These are phyloP conservation scores for Boletus subcaerulescens DNA, from an alignment of 768 basidiomycete genomes.

Conservation along the genomic window DNA sequence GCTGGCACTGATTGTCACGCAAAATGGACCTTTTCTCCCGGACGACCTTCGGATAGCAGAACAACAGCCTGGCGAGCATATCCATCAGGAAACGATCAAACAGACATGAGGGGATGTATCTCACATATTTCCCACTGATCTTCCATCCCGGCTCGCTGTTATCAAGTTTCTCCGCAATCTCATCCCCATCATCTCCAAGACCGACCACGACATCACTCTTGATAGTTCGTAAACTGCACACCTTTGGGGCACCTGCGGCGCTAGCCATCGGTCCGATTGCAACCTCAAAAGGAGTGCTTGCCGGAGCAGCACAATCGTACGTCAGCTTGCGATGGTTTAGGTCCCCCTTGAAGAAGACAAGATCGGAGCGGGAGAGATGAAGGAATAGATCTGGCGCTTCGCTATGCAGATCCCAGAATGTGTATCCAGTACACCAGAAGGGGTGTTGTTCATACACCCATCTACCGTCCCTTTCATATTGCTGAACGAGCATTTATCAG, in stretches of 20 bases:
- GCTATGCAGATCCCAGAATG: constrained; percentile 81
- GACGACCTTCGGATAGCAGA: constrained; percentile 82
- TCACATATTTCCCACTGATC: constrained; percentile 94
- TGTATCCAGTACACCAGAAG: constrained; percentile 96
- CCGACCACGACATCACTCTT: constrained; percentile 96
- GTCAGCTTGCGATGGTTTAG: constrained; percentile 90
- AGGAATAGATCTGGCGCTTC: constrained; percentile 92
- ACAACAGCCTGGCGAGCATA: constrained; percentile 65
- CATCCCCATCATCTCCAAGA: constrained; percentile 64
- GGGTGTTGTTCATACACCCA: constrained; percentile 95
- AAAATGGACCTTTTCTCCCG: constrained; percentile 84
- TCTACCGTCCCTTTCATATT: constrained; percentile 90
- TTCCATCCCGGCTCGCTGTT: constrained; percentile 91
- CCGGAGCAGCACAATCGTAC: constrained; percentile 83
- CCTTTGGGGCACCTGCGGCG: constrained; percentile 80
- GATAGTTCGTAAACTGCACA: constrained; percentile 86
- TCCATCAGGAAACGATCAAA: constrained; percentile 14
- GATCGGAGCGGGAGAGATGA: constrained; percentile 83
- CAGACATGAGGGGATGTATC: constrained; percentile 29
- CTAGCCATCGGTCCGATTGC: constrained; percentile 94
- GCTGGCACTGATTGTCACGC: constrained; percentile 35
- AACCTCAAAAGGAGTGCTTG: constrained; percentile 82
- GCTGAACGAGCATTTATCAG: constrained; percentile 37
- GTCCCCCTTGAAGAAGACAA: constrained; percentile 94
- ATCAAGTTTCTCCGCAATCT: constrained; percentile 75